Conservation (phyloP, 495 filamentous ascomycete species). For the Geopyxis carbonaria region DNA sequence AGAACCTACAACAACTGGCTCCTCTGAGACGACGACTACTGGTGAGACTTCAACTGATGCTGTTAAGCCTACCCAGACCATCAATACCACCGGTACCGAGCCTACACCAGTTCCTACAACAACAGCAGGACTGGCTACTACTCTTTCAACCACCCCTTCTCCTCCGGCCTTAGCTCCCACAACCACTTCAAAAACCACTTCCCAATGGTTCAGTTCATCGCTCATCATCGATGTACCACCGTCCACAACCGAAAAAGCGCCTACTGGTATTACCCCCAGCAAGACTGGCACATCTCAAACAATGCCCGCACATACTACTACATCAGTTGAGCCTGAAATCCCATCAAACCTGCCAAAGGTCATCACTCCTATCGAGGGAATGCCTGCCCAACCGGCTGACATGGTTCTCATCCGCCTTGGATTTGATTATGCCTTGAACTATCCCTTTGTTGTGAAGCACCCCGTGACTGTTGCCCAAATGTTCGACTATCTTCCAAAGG, state of each 20-base stretch:
- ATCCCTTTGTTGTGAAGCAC: slow-evolving; percentile 56
- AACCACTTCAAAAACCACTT: background rate
- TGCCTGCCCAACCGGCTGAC: slow-evolving; percentile 37
- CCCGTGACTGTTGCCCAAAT: slow-evolving; percentile 65
- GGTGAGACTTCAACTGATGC: slow-evolving; percentile 8
- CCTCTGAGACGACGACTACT: background rate
- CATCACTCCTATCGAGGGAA: slow-evolving; percentile 42
- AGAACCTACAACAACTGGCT: slow-evolving; percentile 1
- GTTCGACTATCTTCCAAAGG: slow-evolving; percentile 61
- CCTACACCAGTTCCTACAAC: too few relatives aligned
- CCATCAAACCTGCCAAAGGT: slow-evolving; percentile 42
- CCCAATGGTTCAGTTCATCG: background rate
- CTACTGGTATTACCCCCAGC: too few relatives aligned
- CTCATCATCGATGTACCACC: background rate
- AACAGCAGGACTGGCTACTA: too few relatives aligned
- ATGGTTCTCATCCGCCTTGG: slow-evolving; percentile 61
- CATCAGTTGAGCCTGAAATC: background rate
- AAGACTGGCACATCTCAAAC: too few relatives aligned
- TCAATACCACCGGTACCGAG: too few relatives aligned
- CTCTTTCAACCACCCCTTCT: too few relatives aligned
- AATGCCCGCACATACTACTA: too few relatives aligned
- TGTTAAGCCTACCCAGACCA: slow-evolving; percentile 5
- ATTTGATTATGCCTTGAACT: slow-evolving; percentile 64
- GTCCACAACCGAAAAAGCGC: background rate
- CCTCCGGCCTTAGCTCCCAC: background rate